Evolutionary conservation across 495 filamentous ascomycete species (phyloP).

Genomic region (Cudoniella acicularis): DNA sequence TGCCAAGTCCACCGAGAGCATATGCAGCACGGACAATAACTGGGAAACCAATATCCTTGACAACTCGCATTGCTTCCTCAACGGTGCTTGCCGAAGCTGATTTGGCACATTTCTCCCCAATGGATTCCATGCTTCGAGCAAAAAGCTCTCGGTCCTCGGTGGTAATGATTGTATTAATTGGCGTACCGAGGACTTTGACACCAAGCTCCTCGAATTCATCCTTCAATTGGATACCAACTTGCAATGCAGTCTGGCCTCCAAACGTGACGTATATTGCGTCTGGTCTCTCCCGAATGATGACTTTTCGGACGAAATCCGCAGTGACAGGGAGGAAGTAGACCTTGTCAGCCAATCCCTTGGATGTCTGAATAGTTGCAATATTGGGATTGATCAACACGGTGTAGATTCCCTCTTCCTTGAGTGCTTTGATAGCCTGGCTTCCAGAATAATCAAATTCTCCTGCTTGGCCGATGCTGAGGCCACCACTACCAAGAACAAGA

Average conservation of each 20-base stretch:
- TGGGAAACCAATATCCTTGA: constrained; percentile 88
- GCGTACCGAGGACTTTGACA: constrained; percentile 91
- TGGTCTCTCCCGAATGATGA: constrained; percentile 86
- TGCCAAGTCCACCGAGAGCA: constrained; percentile 90
- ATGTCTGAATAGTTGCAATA: constrained; percentile 97
- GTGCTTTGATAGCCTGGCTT: constrained; percentile 87
- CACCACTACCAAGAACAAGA: constrained; percentile 87
- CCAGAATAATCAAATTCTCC: constrained; percentile 99
- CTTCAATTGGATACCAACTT: constrained; percentile 93
- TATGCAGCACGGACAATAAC: constrained; percentile 98
- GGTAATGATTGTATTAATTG: constrained; percentile 96
- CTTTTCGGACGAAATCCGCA: constrained; percentile 94
- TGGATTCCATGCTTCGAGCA: constrained; percentile 96
- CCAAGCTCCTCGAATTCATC: constrained; percentile 90
- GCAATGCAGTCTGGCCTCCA: constrained; percentile 90
- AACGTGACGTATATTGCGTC: constrained; percentile 97
- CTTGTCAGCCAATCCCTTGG: constrained; percentile 94
- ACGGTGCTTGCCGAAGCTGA: constrained; percentile 85
- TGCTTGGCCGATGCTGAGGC: constrained; percentile 92
- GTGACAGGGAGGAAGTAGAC: constrained; percentile 98
- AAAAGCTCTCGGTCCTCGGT: constrained; percentile 97
- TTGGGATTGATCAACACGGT: constrained; percentile 98
- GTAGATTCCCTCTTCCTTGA: constrained; percentile 93
- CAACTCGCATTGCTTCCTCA: constrained; percentile 79
- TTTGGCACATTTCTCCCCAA: constrained; percentile 96